Conservation (phyloP, 176 grass and related monocot genomes). For the Carex parvula region DNA sequence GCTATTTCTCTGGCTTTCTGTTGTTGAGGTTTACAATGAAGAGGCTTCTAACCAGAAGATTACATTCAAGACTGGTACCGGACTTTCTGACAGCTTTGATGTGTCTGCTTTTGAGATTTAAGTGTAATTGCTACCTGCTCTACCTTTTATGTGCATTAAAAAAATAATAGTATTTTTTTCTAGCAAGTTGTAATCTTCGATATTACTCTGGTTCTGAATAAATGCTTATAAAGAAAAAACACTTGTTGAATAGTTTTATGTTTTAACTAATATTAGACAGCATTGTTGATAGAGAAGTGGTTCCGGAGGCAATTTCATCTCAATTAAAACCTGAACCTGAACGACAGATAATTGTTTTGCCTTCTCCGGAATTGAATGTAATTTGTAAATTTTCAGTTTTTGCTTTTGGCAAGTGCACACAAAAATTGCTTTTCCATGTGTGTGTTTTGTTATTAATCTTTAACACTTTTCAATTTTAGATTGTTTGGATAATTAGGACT, state of each 20-base stretch:
- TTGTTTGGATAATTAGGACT: too few species aligned
- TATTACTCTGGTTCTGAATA: too few species aligned
- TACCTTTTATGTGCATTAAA: neutral
- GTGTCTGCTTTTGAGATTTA: slow-evolving; percentile 1
- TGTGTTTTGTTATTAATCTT: too few species aligned
- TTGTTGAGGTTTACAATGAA: slow-evolving; percentile 20
- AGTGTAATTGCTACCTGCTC: neutral
- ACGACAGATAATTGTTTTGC: too few species aligned
- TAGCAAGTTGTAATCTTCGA: neutral
- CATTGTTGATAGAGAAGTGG: neutral
- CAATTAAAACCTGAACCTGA: too few species aligned
- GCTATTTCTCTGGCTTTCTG: slow-evolving; percentile 19
- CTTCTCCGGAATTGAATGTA: too few species aligned
- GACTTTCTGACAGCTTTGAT: slow-evolving; percentile 18
- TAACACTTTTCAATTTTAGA: too few species aligned
- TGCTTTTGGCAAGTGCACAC: too few species aligned
- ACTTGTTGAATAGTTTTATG: neutral
- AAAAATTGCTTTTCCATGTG: too few species aligned
- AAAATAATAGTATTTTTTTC: neutral
- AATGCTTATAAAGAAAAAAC: too few species aligned
- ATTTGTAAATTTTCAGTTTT: too few species aligned
- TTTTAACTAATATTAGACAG: neutral
- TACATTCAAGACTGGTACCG: slow-evolving; percentile 20
- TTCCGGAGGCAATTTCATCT: too few species aligned
- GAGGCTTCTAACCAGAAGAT: neutral